phyloP scores from a whole-genome alignment of 306 rosid genomes.

The Myrica gale region DNA sequence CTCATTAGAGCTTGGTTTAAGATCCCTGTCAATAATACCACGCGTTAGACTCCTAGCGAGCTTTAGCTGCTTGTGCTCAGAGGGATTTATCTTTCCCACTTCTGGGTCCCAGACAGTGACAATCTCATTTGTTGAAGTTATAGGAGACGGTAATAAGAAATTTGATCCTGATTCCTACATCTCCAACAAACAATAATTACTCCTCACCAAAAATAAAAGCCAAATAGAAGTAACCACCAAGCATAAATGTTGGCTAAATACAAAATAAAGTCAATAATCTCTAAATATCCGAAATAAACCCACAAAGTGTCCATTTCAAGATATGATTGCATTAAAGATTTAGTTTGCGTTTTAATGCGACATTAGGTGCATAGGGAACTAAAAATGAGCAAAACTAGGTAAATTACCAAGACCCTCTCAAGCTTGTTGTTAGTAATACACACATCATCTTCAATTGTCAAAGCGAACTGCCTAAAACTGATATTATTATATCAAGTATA shows the following conservation, averaged over 20 bases:
- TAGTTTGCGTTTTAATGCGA: background rate
- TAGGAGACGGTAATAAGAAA: constrained; percentile 85
- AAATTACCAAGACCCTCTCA: background rate
- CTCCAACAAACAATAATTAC: constrained; percentile 29
- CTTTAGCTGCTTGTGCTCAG: constrained; percentile 97
- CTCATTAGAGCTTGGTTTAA: constrained; percentile 86
- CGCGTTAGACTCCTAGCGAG: constrained; percentile 95
- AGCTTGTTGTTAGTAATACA: background rate
- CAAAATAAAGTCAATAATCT: background rate
- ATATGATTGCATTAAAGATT: background rate
- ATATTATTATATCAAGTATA: background rate
- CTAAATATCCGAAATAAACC: background rate
- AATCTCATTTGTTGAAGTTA: constrained; percentile 87
- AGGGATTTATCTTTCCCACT: constrained; percentile 84
- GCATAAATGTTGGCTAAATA: constrained; percentile 20
- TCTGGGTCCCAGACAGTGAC: constrained; percentile 97
- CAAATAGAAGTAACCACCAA: constrained; percentile 27
- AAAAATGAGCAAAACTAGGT: background rate
- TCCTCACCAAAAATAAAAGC: background rate
- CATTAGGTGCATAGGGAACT: background rate
- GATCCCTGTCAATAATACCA: constrained; percentile 94
- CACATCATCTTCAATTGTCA: background rate
- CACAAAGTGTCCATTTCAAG: background rate
- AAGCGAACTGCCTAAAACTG: background rate
- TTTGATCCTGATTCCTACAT: constrained; percentile 96